Percentiles rank a stretch among this genome's conserved stretches.
These are phyloP conservation scores for Trichoderma atrobrunneum DNA, from an alignment of 2,329 filamentous ascomycete species.

Conservation along the genomic window DNA sequence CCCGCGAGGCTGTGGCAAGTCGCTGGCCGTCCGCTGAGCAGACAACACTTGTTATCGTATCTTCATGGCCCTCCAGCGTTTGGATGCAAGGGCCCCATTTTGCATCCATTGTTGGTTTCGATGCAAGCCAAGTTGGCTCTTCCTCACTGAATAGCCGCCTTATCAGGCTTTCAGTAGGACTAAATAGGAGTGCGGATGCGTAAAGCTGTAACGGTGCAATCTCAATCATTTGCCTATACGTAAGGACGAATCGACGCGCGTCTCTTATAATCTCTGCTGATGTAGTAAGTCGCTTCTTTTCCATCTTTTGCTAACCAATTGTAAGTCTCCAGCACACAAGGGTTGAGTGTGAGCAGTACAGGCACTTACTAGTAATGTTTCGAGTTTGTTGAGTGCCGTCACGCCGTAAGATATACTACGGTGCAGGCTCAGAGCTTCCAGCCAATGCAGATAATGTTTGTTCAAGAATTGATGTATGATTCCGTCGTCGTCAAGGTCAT, in stretches of 20 bases:
- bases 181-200: neutral
- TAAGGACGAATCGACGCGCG: neutral
- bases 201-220: constrained; percentile 10
- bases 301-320: neutral
- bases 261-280: neutral
- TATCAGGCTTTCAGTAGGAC: neutral
- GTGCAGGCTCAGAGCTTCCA: constrained; percentile 41
- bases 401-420: constrained; percentile 24
- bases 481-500: neutral
- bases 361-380: neutral
- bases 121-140: neutral
- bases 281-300: neutral
- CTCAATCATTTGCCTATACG: neutral
- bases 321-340: neutral
- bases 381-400: constrained; percentile 1
- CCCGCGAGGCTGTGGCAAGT: neutral
- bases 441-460: constrained; percentile 35
- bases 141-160: neutral
- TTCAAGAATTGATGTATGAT: neutral
- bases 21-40: neutral
- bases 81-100: neutral
- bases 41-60: neutral
- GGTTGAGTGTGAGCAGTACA: neutral
- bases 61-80: constrained; percentile 1
- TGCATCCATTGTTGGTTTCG: neutral